A percentile compares a stretch with the other conserved stretches of the same genome.
phyloP scores from a whole-genome alignment of 2,329 filamentous ascomycete species.

The Amylocarpus encephaloides region DNA sequence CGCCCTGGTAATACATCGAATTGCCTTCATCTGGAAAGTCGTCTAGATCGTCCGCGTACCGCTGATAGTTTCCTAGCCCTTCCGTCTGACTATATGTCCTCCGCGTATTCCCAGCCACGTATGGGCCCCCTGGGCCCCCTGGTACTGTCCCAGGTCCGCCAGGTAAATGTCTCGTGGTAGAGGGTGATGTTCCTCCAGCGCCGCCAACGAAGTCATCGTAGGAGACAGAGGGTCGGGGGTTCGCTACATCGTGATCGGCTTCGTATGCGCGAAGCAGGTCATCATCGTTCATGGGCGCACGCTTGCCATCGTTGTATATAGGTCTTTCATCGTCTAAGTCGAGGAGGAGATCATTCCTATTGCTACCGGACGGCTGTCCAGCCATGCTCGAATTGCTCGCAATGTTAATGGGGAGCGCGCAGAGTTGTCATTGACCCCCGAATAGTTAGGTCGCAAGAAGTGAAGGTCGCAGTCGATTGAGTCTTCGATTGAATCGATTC shows the following conservation, averaged over 20 bases:
- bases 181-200: conserved; percentile 41
- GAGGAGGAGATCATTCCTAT: conserved; percentile 56
- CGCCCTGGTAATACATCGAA: conserved; percentile 73
- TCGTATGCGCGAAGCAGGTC: conserved; percentile 71
- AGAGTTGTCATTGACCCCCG: conserved; percentile 17
- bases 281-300: conserved; percentile 74
- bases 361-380: conserved; percentile 46
- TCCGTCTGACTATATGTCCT: conserved; percentile 61
- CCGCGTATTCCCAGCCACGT: conserved; percentile 14
- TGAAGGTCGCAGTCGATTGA: background rate
- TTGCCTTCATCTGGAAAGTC: conserved; percentile 72
- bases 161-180: conserved; percentile 38
- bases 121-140: conserved; percentile 19
- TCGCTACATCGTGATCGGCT: conserved; percentile 50
- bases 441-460: background rate
- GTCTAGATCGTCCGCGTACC: conserved; percentile 84
- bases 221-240: conserved; percentile 75
- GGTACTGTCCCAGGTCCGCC: conserved; percentile 28
- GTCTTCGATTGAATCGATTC: background rate
- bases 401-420: conserved; percentile 22
- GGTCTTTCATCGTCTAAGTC: conserved; percentile 68
- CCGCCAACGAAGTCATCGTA: conserved; percentile 92
- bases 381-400: conserved; percentile 46
- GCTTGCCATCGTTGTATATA: conserved; percentile 68
- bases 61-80: conserved; percentile 78